Percentiles rank a stretch among this genome's conserved stretches.
Evolutionary conservation across 2,329 filamentous ascomycete genomes (phyloP).

Genomic region (Calonectria naviculata): DNA sequence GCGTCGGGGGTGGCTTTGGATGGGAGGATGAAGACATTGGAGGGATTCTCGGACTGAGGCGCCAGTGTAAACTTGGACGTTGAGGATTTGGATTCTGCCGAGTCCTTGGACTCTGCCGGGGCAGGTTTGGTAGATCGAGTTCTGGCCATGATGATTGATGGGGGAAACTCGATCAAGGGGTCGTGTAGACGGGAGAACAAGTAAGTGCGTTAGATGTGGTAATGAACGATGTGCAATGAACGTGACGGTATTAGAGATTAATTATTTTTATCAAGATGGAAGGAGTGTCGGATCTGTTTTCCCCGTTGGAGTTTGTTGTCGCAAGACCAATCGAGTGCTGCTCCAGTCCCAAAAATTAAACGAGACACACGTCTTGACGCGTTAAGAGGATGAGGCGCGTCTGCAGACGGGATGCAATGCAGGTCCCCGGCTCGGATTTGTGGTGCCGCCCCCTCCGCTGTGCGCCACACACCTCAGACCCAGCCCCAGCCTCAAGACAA

Average conservation of each 20-base stretch:
- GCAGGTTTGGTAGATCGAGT: slow-evolving; percentile 58
- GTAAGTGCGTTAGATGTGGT: not conserved
- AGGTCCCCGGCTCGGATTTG: not conserved
- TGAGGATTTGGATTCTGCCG: slow-evolving; percentile 41
- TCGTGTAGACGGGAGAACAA: not conserved
- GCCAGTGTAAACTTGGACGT: slow-evolving; percentile 56
- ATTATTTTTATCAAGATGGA: not conserved
- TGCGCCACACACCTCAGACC: slow-evolving; percentile 7
- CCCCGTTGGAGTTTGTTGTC: not conserved
- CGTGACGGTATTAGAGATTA: not conserved
- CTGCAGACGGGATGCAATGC: not conserved
- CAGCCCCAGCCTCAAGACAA: slow-evolving; percentile 14
- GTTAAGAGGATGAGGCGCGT: slow-evolving; percentile 19
- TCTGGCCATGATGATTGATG: slow-evolving; percentile 55
- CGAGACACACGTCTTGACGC: slow-evolving; percentile 10
- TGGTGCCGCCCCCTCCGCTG: not conserved
- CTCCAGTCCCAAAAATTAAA: not conserved
- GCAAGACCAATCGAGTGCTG: not conserved
- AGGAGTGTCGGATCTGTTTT: not conserved
- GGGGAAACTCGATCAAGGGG: not conserved
- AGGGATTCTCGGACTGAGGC: slow-evolving; percentile 54
- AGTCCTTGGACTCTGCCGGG: slow-evolving; percentile 37
- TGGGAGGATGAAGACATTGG: slow-evolving; percentile 71
- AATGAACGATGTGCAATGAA: not conserved
- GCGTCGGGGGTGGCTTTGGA: slow-evolving; percentile 63